Base-by-base conservation (phyloP, 345 rosid species). In the Brassica rapa region DNA sequence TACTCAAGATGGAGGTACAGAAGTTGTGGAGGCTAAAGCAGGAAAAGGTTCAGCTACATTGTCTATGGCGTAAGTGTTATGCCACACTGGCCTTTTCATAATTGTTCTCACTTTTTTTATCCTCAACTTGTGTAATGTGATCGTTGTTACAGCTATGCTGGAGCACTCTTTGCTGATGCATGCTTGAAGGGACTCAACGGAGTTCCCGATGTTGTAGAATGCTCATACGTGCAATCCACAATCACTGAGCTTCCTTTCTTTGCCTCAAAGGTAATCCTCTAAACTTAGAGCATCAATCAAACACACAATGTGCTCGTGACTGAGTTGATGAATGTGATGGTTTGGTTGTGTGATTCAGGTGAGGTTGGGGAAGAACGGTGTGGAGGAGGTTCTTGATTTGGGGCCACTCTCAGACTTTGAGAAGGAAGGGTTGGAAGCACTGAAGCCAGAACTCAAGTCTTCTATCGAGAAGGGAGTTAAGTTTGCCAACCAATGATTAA, bases 21-120 rank as follows among this genome's bases (percentile, higher is more conserved):
- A 91, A 78, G 98, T 93, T 32, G 96, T 91, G 49, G 94, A 93
- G 81, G 98, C 98, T 1, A 93, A 89, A 86, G 94, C 96, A 73
- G 94, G 98, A 83, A 93, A 87, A 81, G 98, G 98, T 55, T 93
- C 96, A 43, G 94, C 98, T 15, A 91, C 96, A 69, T 75, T 91
- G 79, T 93, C 96, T n/a, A 88, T 93, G 94, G 94, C 93, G 94
- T 93, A 86, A 86, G 94, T 87, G 53, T 2, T 55, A 2, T 64
- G 4, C 14, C 41, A 10, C 15, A 12, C 3, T 61, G 11, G 2
- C 23, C 15, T 7, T 61, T 24, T 59, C 3, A 0, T 24, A 15
- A 4, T 7, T 29, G 32, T 24, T 43, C 24, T 66, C 15, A 4
- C 39, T 62, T 43, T 19, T 29, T 39, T 56, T 15, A 1, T 33